Base-by-base conservation (phyloP, 768 basidiomycete species). In the Goffeauzyma gilvescens region DNA sequence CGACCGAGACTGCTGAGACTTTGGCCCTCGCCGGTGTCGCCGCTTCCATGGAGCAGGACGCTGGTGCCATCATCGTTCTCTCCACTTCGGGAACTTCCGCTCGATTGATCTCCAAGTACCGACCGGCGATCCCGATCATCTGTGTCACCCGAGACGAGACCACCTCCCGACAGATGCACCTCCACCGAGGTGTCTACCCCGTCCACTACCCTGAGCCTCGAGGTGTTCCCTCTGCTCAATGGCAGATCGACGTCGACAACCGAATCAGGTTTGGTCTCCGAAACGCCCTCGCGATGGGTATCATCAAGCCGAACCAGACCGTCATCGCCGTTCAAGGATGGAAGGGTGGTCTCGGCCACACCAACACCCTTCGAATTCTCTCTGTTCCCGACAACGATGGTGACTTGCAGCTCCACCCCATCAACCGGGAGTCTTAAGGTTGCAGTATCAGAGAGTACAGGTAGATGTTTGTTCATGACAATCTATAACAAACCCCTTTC, bases 291-390 rank as follows among this genome's bases (percentile, higher is more conserved):
- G 72, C 68, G 14, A 66, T 98, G 65, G 79, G 81, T 50, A 73
- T 98, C 60, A 78, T 96, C 69, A 75, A 76, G 57, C 76, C 84
- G 27, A 83, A 85, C 42, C 77, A 77, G 41, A 84, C 87, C 20
- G 74, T 98, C 57, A 71, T 96, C 50, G 90, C 90, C 37, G 81
- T 98, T 4, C 93, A 96, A 66, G 93, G 93, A n/a, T 98, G 90
- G 90, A 90, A 87, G 69, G 84, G 87, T 32, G 93, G 93, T 45
- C 74, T 93, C 33, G 89, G 87, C 24, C 86, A 93, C 67, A 63
- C 61, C 57, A 63, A 63, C 59, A 63, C 61, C 32, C 53, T 63
- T 35, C 57, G 59, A 44, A 59, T 63, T 49, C 50, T 61, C 30
- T 45, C 47, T 27, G 62, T 63, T 18, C 62, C 62, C 10, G 53